These are phyloP conservation scores for Myotisia sp. DNA, from an alignment of 2,329 filamentous ascomycete genomes.

Conservation along the genomic window DNA sequence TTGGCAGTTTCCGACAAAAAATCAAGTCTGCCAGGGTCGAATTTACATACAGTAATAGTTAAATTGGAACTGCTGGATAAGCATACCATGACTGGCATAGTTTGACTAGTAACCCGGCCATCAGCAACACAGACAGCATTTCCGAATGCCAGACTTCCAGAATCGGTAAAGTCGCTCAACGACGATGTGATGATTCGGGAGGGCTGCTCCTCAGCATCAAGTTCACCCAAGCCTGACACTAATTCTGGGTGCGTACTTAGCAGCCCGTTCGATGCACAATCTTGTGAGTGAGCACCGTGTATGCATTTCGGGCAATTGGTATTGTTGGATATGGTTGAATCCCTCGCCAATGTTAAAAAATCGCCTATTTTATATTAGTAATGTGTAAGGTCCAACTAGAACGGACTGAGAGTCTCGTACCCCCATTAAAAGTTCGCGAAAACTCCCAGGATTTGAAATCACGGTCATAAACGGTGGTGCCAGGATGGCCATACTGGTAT, in stretches of 20 bases:
- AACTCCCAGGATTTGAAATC: slow-evolving; percentile 38
- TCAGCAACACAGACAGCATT: slow-evolving; percentile 28
- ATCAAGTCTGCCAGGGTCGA: not conserved
- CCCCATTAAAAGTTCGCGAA: slow-evolving; percentile 22
- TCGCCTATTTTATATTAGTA: no score
- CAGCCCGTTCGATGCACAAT: slow-evolving; percentile 16
- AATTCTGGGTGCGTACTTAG: slow-evolving; percentile 24
- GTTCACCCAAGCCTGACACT: slow-evolving; percentile 19
- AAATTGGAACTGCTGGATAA: slow-evolving; percentile 9
- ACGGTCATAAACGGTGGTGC: slow-evolving; percentile 36
- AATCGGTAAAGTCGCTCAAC: slow-evolving; percentile 19
- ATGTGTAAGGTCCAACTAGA: no score
- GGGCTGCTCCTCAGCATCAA: slow-evolving; percentile 18
- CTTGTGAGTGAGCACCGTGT: no score
- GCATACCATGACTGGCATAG: slow-evolving; percentile 24
- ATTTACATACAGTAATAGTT: slow-evolving; percentile 27
- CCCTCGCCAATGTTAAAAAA: no score
- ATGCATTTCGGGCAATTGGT: no score
- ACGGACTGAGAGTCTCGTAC: no score
- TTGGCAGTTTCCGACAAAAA: no score
- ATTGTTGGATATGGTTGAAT: no score
- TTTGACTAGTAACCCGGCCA: slow-evolving; percentile 16
- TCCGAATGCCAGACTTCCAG: slow-evolving; percentile 37
- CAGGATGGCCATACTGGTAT: slow-evolving; percentile 44
- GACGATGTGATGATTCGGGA: slow-evolving; percentile 21